Evolutionary conservation across 2,329 filamentous ascomycete genomes (phyloP).

Genomic region (Colletotrichum cuscutae): DNA sequence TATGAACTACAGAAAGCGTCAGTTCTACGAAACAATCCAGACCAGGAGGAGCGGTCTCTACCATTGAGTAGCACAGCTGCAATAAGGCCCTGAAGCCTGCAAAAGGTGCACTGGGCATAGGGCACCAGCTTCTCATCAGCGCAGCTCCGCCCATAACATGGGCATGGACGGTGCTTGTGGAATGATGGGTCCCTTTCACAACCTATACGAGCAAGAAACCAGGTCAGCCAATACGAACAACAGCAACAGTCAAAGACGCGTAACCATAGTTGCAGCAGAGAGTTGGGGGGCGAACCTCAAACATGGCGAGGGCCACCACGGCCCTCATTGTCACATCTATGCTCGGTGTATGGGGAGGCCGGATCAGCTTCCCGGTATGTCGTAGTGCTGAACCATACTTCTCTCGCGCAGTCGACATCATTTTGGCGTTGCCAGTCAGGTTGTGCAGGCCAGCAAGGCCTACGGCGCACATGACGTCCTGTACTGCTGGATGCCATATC

Average conservation of each 20-base stretch:
- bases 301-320: constrained; percentile 69
- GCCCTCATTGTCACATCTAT: constrained; percentile 59
- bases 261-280: not conserved
- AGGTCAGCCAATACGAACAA: constrained; percentile 35
- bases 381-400: constrained; percentile 66
- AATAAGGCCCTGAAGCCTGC: constrained; percentile 63
- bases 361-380: constrained; percentile 55
- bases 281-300: constrained; percentile 59
- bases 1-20: constrained; percentile 51
- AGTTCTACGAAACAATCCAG: not conserved
- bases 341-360: constrained; percentile 44
- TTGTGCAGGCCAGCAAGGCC: constrained; percentile 69
- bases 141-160: constrained; percentile 71
- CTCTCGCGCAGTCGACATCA: constrained; percentile 59
- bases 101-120: constrained; percentile 48
- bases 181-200: constrained; percentile 57
- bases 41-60: constrained; percentile 42
- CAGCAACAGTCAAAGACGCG: not conserved
- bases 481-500: constrained; percentile 52
- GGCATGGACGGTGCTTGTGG: constrained; percentile 62
- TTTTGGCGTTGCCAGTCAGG: constrained; percentile 55
- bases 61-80: constrained; percentile 67
- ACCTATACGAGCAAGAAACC: constrained; percentile 42
- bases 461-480: constrained; percentile 65
- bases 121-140: constrained; percentile 60